Evolutionary conservation across 768 basidiomycete genomes (phyloP).

Genomic region (Trametes cingulata): DNA sequence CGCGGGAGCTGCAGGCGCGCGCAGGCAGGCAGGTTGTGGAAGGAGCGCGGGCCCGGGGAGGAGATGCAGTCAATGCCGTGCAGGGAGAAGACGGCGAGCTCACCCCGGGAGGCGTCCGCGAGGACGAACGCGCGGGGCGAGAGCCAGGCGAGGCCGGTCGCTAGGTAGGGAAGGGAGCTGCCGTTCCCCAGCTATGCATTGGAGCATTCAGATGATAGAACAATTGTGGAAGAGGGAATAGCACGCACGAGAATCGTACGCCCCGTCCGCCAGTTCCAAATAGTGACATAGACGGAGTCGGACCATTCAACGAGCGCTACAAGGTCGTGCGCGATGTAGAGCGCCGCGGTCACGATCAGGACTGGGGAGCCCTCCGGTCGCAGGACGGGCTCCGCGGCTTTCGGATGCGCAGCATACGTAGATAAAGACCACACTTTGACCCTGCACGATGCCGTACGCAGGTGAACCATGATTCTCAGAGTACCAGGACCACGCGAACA

Average conservation of each 20-base stretch:
- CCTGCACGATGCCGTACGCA: constrained; percentile 14
- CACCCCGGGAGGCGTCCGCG: constrained; percentile 37
- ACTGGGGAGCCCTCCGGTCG: constrained; percentile 27
- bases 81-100: constrained; percentile 40
- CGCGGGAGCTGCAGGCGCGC: constrained; percentile 9
- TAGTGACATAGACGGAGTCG: constrained; percentile 34
- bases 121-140: constrained; percentile 44
- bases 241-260: constrained; percentile 43
- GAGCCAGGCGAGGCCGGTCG: constrained; percentile 50
- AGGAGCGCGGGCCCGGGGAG: not conserved
- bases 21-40: not conserved
- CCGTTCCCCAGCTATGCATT: constrained; percentile 33
- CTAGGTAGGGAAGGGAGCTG: constrained; percentile 28
- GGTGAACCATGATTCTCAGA: too few species aligned
- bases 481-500: not conserved
- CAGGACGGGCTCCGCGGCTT: constrained; percentile 35
- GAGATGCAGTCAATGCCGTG: constrained; percentile 1
- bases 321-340: constrained; percentile 58
- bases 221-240: not conserved
- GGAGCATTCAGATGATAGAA: not conserved
- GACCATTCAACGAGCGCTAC: constrained; percentile 42
- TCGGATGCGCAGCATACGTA: constrained; percentile 41
- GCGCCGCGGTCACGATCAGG: constrained; percentile 32
- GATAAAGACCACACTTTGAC: constrained; percentile 47
- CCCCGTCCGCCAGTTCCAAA: constrained; percentile 58